These are phyloP conservation scores for Ilex aquifolium DNA, from an alignment of 257 asterid genomes.

Conservation along the genomic window DNA sequence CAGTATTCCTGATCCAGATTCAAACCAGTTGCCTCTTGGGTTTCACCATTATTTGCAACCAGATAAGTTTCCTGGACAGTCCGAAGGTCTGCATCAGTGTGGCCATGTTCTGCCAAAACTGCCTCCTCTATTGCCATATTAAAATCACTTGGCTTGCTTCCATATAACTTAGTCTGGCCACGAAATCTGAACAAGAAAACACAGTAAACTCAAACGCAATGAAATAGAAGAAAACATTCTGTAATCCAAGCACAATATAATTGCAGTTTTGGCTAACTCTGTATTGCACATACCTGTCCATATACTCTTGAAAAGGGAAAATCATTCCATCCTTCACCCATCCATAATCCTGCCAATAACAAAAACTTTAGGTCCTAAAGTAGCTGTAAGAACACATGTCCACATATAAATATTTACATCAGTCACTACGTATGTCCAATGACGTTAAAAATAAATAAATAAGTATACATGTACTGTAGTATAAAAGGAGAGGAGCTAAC, in stretches of 20 bases:
- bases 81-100: constrained; percentile 26
- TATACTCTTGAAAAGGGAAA: constrained; percentile 77
- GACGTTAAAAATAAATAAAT: too few relatives aligned
- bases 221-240: neutral
- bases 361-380: constrained; percentile 2
- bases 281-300: constrained; percentile 55
- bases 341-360: constrained; percentile 68
- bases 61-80: constrained; percentile 34
- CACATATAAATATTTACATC: too few relatives aligned
- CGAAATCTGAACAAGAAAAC: constrained; percentile 55
- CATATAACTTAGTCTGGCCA: constrained; percentile 88
- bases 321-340: constrained; percentile 94
- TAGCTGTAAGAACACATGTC: too few relatives aligned
- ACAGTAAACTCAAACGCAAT: constrained; percentile 1
- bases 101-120: constrained; percentile 54
- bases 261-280: neutral
- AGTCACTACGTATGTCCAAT: too few relatives aligned
- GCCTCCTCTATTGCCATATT: constrained; percentile 85
- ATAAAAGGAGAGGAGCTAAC: too few relatives aligned
- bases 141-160: constrained; percentile 82
- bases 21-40: constrained; percentile 75
- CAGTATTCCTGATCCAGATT: constrained; percentile 57
- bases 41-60: constrained; percentile 27
- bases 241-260: neutral
- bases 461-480: too few relatives aligned